Evolutionary conservation across 192 early-diverging fungal genomes (phyloP).

Genomic region (Kickxella alabastrina): DNA sequence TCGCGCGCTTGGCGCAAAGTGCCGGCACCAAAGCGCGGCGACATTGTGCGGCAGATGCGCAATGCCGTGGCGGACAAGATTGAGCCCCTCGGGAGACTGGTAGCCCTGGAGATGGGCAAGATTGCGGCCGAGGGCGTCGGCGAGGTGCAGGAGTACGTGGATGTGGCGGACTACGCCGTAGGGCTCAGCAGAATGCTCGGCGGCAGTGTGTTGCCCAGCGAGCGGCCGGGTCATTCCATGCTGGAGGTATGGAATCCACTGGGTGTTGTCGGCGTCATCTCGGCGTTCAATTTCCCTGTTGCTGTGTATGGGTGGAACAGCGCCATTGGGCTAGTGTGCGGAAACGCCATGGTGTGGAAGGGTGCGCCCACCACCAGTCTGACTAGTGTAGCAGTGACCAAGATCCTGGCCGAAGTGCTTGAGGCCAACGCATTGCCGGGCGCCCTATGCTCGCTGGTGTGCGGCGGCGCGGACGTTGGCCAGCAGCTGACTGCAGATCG

Average conservation of each 20-base stretch:
- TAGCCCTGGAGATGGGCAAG: conserved; percentile 94
- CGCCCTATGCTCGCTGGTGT: conserved; percentile 76
- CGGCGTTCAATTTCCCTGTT: conserved; percentile 93
- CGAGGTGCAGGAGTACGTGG: conserved; percentile 96
- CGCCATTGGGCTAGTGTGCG: conserved; percentile 82
- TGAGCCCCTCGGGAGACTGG: conserved; percentile 77
- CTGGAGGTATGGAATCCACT: conserved; percentile 95
- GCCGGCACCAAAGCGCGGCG: conserved; percentile 84
- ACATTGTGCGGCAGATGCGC: conserved; percentile 86
- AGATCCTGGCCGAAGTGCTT: conserved; percentile 78
- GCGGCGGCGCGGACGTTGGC: conserved; percentile 84
- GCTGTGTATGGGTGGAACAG: conserved; percentile 95
- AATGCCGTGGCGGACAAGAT: conserved; percentile 71
- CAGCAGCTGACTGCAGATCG: conserved; percentile 65
- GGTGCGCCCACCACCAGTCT: conserved; percentile 75
- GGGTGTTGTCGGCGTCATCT: conserved; percentile 88
- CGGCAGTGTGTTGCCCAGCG: conserved; percentile 82
- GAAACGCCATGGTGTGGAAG: conserved; percentile 92
- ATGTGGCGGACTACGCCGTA: conserved; percentile 87
- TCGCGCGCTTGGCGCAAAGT: conserved; percentile 63
- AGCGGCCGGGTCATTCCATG: conserved; percentile 90
- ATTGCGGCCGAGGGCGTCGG: conserved; percentile 89
- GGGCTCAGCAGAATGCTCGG: conserved; percentile 78
- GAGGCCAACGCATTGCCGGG: conserved; percentile 76
- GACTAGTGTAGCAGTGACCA: conserved; percentile 82